A percentile compares a stretch with the other conserved stretches of the same genome.
phyloP scores from a whole-genome alignment of 2,329 filamentous ascomycete species.

The Fusarium sambucinum region DNA sequence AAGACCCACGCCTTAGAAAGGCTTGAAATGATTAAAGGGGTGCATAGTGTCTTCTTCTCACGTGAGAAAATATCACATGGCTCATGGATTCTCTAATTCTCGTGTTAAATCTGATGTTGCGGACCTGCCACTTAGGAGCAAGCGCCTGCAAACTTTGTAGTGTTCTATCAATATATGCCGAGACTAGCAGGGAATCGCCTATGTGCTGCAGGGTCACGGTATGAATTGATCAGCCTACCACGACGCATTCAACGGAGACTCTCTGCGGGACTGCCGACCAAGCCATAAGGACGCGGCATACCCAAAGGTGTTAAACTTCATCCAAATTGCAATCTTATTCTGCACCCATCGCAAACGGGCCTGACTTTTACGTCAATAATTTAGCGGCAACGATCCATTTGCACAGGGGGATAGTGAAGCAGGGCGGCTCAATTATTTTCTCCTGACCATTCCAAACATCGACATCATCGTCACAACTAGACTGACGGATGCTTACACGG shows the following conservation, averaged over 20 bases:
- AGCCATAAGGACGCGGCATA: constrained; percentile 1
- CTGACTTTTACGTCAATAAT: constrained; percentile 10
- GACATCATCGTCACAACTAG: background rate
- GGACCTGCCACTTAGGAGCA: background rate
- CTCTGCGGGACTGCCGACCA: background rate
- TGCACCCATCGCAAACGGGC: constrained; percentile 9
- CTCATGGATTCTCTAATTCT: background rate
- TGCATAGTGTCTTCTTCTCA: background rate
- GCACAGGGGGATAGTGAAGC: constrained; percentile 4
- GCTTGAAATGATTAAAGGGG: no score
- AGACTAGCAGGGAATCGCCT: background rate
- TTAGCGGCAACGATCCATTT: background rate
- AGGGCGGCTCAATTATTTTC: constrained; percentile 5
- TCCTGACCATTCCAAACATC: constrained; percentile 4
- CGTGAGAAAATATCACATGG: background rate
- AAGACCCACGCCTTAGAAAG: background rate
- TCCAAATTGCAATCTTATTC: constrained; percentile 1
- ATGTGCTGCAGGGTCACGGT: background rate
- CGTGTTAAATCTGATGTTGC: background rate
- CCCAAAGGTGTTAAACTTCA: constrained; percentile 8
- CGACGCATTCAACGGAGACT: background rate
- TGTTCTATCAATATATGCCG: background rate
- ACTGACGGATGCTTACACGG: background rate
- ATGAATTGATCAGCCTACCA: background rate
- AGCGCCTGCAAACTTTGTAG: background rate